phyloP scores from a whole-genome alignment of 2,329 filamentous ascomycete species.

The Apiospora hydei region DNA sequence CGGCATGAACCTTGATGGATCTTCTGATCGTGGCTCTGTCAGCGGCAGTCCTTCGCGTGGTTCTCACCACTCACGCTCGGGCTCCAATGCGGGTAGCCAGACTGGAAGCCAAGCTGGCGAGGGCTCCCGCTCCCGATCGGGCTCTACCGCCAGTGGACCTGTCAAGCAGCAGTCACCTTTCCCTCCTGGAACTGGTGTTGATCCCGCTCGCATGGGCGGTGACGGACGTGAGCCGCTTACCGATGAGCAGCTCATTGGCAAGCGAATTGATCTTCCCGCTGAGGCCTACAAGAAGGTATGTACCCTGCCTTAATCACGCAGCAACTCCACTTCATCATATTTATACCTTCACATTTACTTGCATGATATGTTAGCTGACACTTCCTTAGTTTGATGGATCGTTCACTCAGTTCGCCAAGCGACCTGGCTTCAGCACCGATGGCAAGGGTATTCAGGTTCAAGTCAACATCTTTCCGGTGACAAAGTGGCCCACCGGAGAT shows the following conservation, averaged over 20 bases:
- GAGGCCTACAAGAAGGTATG: slow-evolving; percentile 60
- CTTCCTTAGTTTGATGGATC: slow-evolving; percentile 33
- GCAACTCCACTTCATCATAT: neutral
- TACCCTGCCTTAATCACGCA: slow-evolving; percentile 13
- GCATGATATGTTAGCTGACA: neutral
- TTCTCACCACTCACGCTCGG: slow-evolving; percentile 23
- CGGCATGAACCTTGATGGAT: slow-evolving; percentile 32
- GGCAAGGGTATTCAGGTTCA: slow-evolving; percentile 62
- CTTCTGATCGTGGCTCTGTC: slow-evolving; percentile 30
- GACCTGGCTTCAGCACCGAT: slow-evolving; percentile 62
- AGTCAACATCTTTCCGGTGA: slow-evolving; percentile 80
- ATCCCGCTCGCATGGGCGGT: slow-evolving; percentile 32
- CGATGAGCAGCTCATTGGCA: slow-evolving; percentile 41
- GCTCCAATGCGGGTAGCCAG: slow-evolving; percentile 19
- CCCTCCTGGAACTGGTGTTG: slow-evolving; percentile 22
- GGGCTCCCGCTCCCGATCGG: slow-evolving; percentile 5
- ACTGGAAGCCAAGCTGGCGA: slow-evolving; percentile 23
- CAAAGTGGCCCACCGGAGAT: slow-evolving; percentile 61
- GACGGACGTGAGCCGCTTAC: slow-evolving; percentile 36
- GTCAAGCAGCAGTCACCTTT: slow-evolving; percentile 24
- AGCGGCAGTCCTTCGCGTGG: slow-evolving; percentile 20
- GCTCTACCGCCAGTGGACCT: slow-evolving; percentile 23
- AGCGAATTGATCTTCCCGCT: slow-evolving; percentile 64
- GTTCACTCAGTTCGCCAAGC: slow-evolving; percentile 48
- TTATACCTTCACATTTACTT: neutral